A percentile compares a stretch with the other conserved stretches of the same genome.
phyloP scores from a whole-genome alignment of 1,284 basidiomycete species.

The Somion occarium region DNA sequence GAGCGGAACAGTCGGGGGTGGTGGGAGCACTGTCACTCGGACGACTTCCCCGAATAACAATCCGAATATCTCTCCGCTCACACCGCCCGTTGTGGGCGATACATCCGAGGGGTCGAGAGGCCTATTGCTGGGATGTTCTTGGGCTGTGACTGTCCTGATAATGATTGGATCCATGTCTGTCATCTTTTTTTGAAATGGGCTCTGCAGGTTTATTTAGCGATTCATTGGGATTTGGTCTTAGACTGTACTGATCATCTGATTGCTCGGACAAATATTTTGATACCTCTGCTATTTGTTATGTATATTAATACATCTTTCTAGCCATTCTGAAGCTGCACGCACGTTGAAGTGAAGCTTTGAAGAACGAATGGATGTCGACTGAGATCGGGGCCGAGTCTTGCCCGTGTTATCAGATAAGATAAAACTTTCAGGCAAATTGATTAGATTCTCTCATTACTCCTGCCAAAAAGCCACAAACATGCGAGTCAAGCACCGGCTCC shows the following conservation, averaged over 20 bases:
- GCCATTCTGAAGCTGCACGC: no score
- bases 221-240: not conserved
- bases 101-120: not conserved
- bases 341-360: no score
- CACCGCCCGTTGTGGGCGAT: not conserved
- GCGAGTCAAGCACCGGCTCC: not conserved
- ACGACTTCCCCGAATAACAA: not conserved
- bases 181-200: not conserved
- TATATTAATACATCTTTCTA: no score
- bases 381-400: not conserved
- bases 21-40: not conserved
- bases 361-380: no score
- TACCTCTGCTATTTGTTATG: not conserved
- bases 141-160: not conserved
- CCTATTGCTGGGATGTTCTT: not conserved
- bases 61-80: not conserved
- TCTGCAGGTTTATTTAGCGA: not conserved
- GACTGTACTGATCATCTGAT: no score
- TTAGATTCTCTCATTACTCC: no score
- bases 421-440: not conserved
- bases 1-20: not conserved
- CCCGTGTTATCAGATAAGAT: not conserved
- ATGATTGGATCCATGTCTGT: not conserved
- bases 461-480: not conserved
- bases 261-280: no score